Evolutionary conservation across 495 filamentous ascomycete genomes (phyloP).

Genomic region (Penicillium daleae): DNA sequence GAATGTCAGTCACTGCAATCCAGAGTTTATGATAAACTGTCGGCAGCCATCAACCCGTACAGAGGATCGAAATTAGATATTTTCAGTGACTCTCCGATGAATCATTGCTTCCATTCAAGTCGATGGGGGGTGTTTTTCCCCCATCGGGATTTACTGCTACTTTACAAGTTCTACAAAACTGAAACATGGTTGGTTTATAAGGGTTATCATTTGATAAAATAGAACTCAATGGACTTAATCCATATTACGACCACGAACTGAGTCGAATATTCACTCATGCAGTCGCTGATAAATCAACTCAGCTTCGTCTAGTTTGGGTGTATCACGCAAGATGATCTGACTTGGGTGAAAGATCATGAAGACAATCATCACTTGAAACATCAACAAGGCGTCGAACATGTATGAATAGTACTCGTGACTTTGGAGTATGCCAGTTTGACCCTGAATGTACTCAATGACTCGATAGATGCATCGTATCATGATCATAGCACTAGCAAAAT

Average conservation of each 20-base stretch:
- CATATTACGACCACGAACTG: too few species aligned
- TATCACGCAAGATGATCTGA: neutral
- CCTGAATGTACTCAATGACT: conserved; percentile 64
- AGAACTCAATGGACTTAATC: too few species aligned
- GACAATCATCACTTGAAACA: conserved; percentile 55
- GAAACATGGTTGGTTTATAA: too few species aligned
- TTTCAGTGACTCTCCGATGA: too few species aligned
- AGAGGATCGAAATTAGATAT: too few species aligned
- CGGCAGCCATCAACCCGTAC: too few species aligned
- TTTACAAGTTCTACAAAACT: too few species aligned
- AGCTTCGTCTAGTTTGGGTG: neutral
- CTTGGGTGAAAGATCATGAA: conserved; percentile 43
- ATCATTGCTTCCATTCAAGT: too few species aligned
- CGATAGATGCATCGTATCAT: conserved; percentile 64
- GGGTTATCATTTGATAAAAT: neutral
- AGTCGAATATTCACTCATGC: neutral
- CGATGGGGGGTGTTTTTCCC: too few species aligned
- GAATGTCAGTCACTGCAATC: too few species aligned
- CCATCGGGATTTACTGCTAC: too few species aligned
- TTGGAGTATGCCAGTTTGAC: conserved; percentile 53
- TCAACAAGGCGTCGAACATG: conserved; percentile 62
- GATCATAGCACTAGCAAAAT: conserved; percentile 55
- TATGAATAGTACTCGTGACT: conserved; percentile 62
- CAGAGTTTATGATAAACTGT: too few species aligned
- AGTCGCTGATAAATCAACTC: neutral